Conservation (phyloP, 495 filamentous ascomycete genomes). For the Xylaria grammica region DNA sequence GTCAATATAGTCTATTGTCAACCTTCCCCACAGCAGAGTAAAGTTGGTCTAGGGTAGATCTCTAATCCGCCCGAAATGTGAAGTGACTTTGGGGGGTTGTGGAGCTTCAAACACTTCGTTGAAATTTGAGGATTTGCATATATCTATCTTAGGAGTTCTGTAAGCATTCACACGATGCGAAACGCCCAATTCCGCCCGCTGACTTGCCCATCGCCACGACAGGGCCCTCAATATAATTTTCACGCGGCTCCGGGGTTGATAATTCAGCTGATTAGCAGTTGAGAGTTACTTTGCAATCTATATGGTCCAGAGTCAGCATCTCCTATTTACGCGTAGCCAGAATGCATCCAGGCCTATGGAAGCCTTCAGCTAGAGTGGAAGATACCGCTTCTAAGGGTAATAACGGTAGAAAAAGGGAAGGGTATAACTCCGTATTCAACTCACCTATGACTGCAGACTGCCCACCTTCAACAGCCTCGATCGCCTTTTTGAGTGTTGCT, state of each 20-base stretch:
- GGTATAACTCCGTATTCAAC: slow-evolving; percentile 42
- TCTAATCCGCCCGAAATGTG: no score
- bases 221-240: not conserved
- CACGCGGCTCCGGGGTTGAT: not conserved
- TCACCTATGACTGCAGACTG: slow-evolving; percentile 66
- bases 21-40: not conserved
- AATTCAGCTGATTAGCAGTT: slow-evolving; percentile 35
- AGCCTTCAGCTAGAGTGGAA: not conserved
- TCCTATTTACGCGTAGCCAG: not conserved
- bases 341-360: not conserved
- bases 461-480: slow-evolving; percentile 69
- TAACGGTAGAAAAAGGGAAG: slow-evolving; percentile 10
- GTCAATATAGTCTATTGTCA: not conserved
- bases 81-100: no score
- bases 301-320: slow-evolving; percentile 3
- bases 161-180: no score
- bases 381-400: not conserved
- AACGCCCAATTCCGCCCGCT: no score
- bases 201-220: not conserved
- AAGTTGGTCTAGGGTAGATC: no score
- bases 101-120: not conserved
- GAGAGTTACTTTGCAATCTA: slow-evolving; percentile 52
- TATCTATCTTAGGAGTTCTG: not conserved
- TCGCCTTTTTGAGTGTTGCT: slow-evolving; percentile 65
- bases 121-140: not conserved